phyloP scores from a whole-genome alignment of 192 early-diverging fungal species.

The Gryganskiella cystojenkinii region DNA sequence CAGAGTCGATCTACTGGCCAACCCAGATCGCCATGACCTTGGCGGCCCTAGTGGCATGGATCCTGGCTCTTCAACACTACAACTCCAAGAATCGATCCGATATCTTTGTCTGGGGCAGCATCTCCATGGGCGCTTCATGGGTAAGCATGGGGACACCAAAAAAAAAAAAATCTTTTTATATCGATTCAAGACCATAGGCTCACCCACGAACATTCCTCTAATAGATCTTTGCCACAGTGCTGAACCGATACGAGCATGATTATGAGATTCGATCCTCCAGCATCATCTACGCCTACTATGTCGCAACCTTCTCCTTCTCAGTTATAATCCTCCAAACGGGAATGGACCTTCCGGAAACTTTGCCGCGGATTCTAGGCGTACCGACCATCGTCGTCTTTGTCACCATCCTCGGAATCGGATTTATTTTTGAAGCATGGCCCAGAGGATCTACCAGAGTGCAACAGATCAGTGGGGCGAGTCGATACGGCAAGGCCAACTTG shows the following conservation, averaged over 20 bases:
- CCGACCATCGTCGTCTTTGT: background rate
- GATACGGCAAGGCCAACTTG: conserved; percentile 42
- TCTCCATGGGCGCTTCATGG: no score
- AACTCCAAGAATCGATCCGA: no score
- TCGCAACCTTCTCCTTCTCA: background rate
- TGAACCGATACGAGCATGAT: conserved; percentile 28
- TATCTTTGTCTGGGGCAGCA: no score
- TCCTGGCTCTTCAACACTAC: no score
- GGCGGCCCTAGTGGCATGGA: no score
- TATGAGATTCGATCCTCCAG: conserved; percentile 32
- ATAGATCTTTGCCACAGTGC: conserved; percentile 11
- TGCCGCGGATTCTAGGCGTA: background rate
- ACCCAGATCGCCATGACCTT: no score
- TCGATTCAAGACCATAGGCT: no score
- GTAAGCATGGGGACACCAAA: no score
- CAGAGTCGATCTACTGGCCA: no score
- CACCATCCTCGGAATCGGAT: conserved; percentile 2
- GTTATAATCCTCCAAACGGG: conserved; percentile 12
- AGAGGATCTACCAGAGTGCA: conserved; percentile 21
- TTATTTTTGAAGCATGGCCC: conserved; percentile 34
- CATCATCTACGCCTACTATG: conserved; percentile 27
- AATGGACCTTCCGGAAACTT: background rate
- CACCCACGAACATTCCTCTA: no score
- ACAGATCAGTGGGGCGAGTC: background rate
- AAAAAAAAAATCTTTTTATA: no score